phyloP scores from a whole-genome alignment of 2,329 filamentous ascomycete species.

The Colletotrichum navitas region DNA sequence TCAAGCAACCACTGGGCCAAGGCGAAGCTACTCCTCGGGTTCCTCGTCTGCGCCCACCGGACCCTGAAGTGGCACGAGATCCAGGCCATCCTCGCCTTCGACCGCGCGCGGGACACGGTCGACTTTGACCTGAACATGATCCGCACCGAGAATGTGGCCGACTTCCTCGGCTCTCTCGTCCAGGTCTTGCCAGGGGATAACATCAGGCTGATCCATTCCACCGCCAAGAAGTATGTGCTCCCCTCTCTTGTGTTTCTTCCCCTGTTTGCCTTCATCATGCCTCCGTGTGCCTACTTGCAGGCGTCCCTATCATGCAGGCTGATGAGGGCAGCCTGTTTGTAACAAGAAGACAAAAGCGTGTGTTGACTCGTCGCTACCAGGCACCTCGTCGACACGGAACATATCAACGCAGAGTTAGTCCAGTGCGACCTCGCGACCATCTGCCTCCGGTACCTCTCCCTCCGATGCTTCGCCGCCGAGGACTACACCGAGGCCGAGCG shows the following conservation, averaged over 20 bases:
- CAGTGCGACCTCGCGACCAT: slow-evolving; percentile 50
- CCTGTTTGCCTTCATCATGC: not conserved
- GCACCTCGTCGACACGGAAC: slow-evolving; percentile 45
- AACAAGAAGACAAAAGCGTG: no score
- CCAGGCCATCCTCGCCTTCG: slow-evolving; percentile 52
- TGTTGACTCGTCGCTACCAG: no score
- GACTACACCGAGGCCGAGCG: slow-evolving; percentile 39
- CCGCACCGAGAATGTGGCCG: slow-evolving; percentile 45
- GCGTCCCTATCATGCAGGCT: no score
- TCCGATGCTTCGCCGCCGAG: slow-evolving; percentile 48
- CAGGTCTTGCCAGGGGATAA: slow-evolving; percentile 48
- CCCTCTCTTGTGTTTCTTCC: no score
- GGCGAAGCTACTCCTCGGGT: slow-evolving; percentile 52
- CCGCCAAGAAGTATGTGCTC: slow-evolving; percentile 51
- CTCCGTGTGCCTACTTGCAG: no score
- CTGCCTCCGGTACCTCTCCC: slow-evolving; percentile 53
- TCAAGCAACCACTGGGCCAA: slow-evolving; percentile 43
- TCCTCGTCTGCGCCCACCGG: slow-evolving; percentile 56
- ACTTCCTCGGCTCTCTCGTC: slow-evolving; percentile 55
- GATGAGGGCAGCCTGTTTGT: no score
- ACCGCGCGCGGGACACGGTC: slow-evolving; percentile 28
- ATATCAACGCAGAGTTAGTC: slow-evolving; percentile 45
- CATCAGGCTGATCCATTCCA: slow-evolving; percentile 55
- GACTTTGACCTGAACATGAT: slow-evolving; percentile 45
- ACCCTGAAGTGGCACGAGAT: slow-evolving; percentile 58